A percentile compares a stretch with the other conserved stretches of the same genome.
These are phyloP conservation scores for Ensete ventricosum DNA, from an alignment of 176 grass and related monocot genomes.

Conservation along the genomic window DNA sequence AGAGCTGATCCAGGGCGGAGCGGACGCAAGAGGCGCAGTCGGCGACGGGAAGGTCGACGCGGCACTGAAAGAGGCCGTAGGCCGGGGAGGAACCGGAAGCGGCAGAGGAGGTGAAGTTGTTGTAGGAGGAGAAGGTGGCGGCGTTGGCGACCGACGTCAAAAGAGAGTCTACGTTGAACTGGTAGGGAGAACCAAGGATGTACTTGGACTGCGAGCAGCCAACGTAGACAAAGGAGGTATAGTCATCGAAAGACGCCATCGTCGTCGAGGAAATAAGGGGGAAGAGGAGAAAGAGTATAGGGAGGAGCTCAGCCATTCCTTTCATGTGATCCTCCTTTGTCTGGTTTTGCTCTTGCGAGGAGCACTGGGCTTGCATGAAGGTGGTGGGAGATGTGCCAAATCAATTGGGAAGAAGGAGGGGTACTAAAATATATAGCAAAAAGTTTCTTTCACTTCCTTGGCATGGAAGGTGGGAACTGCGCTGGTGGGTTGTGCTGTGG, in stretches of 20 bases:
- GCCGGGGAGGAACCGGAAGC: background rate
- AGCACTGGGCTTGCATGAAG: too few species aligned
- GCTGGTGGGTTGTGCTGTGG: too few species aligned
- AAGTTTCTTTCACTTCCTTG: too few species aligned
- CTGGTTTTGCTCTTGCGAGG: too few species aligned
- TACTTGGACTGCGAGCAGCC: background rate
- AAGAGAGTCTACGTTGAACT: background rate
- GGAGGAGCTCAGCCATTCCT: too few species aligned
- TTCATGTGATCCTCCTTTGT: too few species aligned
- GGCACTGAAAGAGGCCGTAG: conserved; percentile 1
- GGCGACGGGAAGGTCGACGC: background rate
- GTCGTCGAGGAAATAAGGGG: background rate
- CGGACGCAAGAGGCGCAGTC: background rate
- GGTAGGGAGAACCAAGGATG: background rate
- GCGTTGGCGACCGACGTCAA: background rate
- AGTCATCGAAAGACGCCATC: background rate
- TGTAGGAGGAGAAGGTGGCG: background rate
- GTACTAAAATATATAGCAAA: too few species aligned
- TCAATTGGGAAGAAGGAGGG: too few species aligned
- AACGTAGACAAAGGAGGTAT: background rate
- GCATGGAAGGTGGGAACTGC: too few species aligned
- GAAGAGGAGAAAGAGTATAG: too few species aligned
- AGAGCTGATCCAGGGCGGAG: background rate
- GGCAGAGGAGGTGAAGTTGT: background rate
- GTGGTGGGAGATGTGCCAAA: too few species aligned